Evolutionary conservation across 805 yeast species (phyloP), one percentile per base, ranked within the genome.

Genomic region (Candida silvatica): DNA sequence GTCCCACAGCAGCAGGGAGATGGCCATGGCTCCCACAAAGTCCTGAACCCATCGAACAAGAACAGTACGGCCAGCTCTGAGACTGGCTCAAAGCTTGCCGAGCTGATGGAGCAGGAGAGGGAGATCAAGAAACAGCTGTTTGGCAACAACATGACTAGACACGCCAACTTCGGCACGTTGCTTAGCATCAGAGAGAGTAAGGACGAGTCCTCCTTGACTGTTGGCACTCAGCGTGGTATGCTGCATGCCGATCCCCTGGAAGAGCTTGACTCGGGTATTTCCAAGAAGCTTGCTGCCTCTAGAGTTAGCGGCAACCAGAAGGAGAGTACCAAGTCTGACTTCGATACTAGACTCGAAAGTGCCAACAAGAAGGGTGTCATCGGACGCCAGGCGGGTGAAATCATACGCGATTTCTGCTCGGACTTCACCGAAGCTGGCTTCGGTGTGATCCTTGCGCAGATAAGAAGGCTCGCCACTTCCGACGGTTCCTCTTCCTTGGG

Each of bases 131-230:
- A 46, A 17, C 39, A 37, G 20, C 36, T 54, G 3, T 40, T 46
- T 20, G 42, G 44, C 18, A 43, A 47, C 22, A 43, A 40, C 19
- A 42, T 49, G 4, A 48, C 57, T 4, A 69, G 98, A 31, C 98
- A 90, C 52, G 88, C 92, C 3, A 68, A 95, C 35, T 90, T 90
- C 61, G 98, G 98, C 1, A 78, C 97, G 0, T 61, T 88, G 42
- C 56, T 87, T 8, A 78, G 94, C 2, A 65, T 90, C 20, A 76
- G 79, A 40, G 72, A 80, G 15, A 67, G 69, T 17, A 33, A 37
- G 3, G 77, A 77, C 35, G 64, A 75, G 20, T 66, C 62, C 3
- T 63, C 82, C 20, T 56, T 82, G 15, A 72, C 84, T 5, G 69
- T 86, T 1, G 69, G 92, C 3, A 92, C 94, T 2, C 88, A 83